Evolutionary conservation across 1,284 basidiomycete species (phyloP).

Genomic region (Gymnopus androsaceus): DNA sequence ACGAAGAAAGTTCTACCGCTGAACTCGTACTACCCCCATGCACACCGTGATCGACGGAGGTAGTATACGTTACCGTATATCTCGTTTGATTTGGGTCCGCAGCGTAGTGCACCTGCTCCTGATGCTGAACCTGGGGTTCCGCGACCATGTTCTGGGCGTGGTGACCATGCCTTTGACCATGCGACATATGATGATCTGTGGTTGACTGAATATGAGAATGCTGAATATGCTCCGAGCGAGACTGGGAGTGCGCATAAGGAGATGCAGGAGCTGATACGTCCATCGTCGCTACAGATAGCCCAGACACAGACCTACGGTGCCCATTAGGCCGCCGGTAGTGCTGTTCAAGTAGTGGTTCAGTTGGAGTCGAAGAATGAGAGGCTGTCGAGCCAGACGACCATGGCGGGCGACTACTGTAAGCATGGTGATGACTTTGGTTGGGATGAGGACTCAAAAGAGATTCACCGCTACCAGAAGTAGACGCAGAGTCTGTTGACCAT

Average conservation of each 20-base stretch:
- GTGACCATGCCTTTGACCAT: background rate
- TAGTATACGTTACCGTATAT: background rate
- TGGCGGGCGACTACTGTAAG: background rate
- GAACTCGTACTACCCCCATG: background rate
- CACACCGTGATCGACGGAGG: background rate
- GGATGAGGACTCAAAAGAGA: background rate
- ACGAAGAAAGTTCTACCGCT: background rate
- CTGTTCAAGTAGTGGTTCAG: background rate
- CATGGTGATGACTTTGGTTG: background rate
- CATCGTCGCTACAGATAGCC: background rate
- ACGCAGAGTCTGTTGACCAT: slow-evolving; percentile 10
- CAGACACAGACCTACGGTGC: background rate
- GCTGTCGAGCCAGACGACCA: background rate
- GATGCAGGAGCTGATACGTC: background rate
- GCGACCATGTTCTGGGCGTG: background rate
- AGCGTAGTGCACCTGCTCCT: background rate
- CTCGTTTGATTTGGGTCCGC: background rate
- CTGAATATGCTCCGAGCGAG: background rate
- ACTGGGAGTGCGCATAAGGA: background rate
- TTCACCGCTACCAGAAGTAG: slow-evolving; percentile 5
- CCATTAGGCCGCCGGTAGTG: background rate
- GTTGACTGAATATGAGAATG: background rate
- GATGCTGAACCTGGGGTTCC: background rate
- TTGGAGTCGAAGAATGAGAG: background rate
- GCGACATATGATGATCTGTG: background rate